A percentile compares a stretch with the other conserved stretches of the same genome.
Evolutionary conservation across 2,329 filamentous ascomycete genomes (phyloP).

Genomic region (Clarireedia paspali): DNA sequence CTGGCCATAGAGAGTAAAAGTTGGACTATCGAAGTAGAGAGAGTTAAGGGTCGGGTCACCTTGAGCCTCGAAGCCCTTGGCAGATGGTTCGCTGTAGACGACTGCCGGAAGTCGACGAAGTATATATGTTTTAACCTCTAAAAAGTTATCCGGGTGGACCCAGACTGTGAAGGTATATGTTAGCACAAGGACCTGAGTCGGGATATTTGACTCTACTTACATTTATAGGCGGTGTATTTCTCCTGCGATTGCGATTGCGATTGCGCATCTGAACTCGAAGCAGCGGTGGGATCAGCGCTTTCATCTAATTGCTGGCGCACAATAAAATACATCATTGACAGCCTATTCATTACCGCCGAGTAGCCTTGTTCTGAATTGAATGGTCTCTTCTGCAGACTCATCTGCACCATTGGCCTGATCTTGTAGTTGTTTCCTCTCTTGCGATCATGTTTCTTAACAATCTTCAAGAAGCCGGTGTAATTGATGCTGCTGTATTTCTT

Average conservation of each 20-base stretch:
- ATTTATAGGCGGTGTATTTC: constrained; percentile 80
- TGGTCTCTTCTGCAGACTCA: constrained; percentile 77
- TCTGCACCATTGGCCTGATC: constrained; percentile 84
- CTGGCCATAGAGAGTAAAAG: constrained; percentile 77
- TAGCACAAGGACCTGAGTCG: constrained; percentile 20
- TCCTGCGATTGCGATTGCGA: constrained; percentile 57
- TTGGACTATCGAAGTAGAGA: constrained; percentile 86
- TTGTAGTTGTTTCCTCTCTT: constrained; percentile 81
- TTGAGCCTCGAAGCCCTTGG: constrained; percentile 74
- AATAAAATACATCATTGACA: constrained; percentile 95
- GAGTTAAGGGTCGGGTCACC: constrained; percentile 87
- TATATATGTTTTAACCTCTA: constrained; percentile 95
- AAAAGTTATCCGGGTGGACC: constrained; percentile 90
- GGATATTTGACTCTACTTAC: constrained; percentile 39
- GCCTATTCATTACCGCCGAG: constrained; percentile 77
- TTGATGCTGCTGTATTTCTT: constrained; percentile 95
- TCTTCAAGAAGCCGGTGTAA: constrained; percentile 96
- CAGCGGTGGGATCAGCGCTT: constrained; percentile 33
- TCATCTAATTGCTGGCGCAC: constrained; percentile 76
- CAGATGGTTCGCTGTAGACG: constrained; percentile 82
- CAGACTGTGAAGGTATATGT: constrained; percentile 52
- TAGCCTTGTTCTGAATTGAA: constrained; percentile 92
- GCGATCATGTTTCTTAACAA: constrained; percentile 97
- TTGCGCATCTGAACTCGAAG: constrained; percentile 31
- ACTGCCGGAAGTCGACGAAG: constrained; percentile 84